Percentiles rank a stretch among this genome's conserved stretches.
Evolutionary conservation across 306 rosid genomes (phyloP).

Genomic region (Lathyrus aphaca): DNA sequence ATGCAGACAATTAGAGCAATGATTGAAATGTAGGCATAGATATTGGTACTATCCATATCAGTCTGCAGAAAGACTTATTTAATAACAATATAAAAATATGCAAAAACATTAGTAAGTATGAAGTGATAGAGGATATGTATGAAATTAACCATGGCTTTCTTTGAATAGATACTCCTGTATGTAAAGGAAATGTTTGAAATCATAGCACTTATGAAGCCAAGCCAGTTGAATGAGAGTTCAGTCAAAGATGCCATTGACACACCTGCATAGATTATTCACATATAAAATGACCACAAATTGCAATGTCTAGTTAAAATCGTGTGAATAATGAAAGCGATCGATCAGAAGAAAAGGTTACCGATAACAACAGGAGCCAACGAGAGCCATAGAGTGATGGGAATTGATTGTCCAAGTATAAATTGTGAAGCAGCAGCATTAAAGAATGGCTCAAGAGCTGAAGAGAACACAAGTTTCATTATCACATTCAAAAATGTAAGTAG

Average conservation of each 20-base stretch:
- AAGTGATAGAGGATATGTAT: slow-evolving; percentile 3
- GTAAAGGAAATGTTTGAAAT: slow-evolving; percentile 92
- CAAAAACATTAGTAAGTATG: slow-evolving; percentile 3
- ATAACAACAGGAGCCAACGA: slow-evolving; percentile 93
- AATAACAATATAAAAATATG: not conserved
- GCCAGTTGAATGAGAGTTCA: slow-evolving; percentile 95
- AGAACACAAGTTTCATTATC: slow-evolving; percentile 23
- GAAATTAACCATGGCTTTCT: slow-evolving; percentile 89
- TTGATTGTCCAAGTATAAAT: slow-evolving; percentile 81
- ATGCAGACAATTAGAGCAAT: slow-evolving; percentile 87
- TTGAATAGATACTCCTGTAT: slow-evolving; percentile 89
- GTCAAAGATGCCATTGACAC: slow-evolving; percentile 96
- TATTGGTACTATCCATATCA: slow-evolving; percentile 91
- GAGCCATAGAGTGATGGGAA: slow-evolving; percentile 81
- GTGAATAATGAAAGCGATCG: not conserved
- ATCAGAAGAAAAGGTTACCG: slow-evolving; percentile 49
- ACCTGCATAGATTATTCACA: slow-evolving; percentile 52
- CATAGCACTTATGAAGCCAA: slow-evolving; percentile 92
- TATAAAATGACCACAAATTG: slow-evolving; percentile 26
- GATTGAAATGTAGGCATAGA: slow-evolving; percentile 93
- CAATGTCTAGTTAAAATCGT: not conserved
- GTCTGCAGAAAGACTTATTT: slow-evolving; percentile 61
- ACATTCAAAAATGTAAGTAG: not conserved
- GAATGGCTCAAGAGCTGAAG: slow-evolving; percentile 91
- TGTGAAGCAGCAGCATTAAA: slow-evolving; percentile 96